A percentile compares a stretch with the other conserved stretches of the same genome.
Conservation (phyloP, 352 stramenopile genomes). For the Phytophthora colocasiae region DNA sequence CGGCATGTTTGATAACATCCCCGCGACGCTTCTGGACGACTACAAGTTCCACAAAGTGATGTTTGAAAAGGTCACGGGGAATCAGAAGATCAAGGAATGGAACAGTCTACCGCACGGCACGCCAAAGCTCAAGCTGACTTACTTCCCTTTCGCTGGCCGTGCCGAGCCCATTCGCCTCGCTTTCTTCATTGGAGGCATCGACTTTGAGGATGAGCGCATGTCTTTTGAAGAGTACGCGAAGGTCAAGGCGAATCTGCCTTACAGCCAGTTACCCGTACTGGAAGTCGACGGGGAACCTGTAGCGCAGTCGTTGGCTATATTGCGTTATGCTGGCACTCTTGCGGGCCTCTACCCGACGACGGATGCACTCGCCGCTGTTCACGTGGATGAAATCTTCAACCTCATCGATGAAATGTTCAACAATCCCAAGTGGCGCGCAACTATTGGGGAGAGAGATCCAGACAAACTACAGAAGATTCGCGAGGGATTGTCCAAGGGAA, state of each 20-base stretch:
- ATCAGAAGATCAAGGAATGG: conserved; percentile 45
- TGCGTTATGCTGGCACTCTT: conserved; percentile 67
- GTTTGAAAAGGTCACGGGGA: conserved; percentile 37
- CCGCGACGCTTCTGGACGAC: conserved; percentile 33
- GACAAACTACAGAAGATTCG: conserved; percentile 48
- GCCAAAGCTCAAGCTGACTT: conserved; percentile 55
- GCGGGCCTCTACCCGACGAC: conserved; percentile 48
- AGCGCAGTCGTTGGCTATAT: conserved; percentile 53
- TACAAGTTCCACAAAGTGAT: conserved; percentile 38
- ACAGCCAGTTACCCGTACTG: conserved; percentile 53
- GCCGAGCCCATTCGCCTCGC: conserved; percentile 60
- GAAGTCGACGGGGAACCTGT: conserved; percentile 55
- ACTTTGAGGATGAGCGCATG: conserved; percentile 59
- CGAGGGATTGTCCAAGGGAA: conserved; percentile 33
- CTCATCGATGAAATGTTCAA: conserved; percentile 50
- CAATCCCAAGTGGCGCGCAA: conserved; percentile 14
- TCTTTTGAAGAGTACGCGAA: conserved; percentile 38
- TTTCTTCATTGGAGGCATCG: conserved; percentile 52
- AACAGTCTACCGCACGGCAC: conserved; percentile 26
- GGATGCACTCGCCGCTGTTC: conserved; percentile 31
- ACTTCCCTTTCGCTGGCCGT: conserved; percentile 50
- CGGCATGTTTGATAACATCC: conserved; percentile 50
- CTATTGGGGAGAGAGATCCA: conserved; percentile 15
- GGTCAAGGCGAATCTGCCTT: conserved; percentile 47
- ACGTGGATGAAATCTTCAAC: conserved; percentile 50